Base-by-base conservation (phyloP, 306 rosid genomes). In the Vicia sativa region DNA sequence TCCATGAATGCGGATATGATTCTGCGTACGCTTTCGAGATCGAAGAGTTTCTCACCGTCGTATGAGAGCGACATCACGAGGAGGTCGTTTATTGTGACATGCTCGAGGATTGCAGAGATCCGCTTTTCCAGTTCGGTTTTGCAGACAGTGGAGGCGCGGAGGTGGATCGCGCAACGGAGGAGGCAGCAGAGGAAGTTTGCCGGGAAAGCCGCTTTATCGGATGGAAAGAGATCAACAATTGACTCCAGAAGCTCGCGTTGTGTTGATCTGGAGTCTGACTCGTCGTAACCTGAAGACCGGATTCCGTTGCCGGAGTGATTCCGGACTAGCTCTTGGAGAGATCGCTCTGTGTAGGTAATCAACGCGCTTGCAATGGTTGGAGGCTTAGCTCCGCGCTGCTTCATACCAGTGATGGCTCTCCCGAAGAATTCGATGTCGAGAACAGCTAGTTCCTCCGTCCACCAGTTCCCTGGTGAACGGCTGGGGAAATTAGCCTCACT, bases 111-210 rank as follows among this genome's bases (percentile, higher is more conserved):
- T 37, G 49, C 67, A 1, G 90, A 74, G 55, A 88, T 81, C 21
- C 87, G 71, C 75, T 81, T 86, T 84, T 93, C 97, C 9, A 90
- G 83, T 74, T 90, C 90, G 74, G 44, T 77, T 79, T 77, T 88
- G 77, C 87, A 80, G 3, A 35, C 16, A 19, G 38, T 58, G 2
- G 95, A 83, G 0, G 92, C 86, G 43, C 49, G 68, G 43, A 93
- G 86, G 62, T 75, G 81, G 43, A 70, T 88, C 1, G 90, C 92
- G 19, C 96, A 85, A 0, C 97, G 85, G 59, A 90, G 92, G 15
- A 90, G 80, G 69, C 90, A 86, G 70, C 96, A 93, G 65, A 93
- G 92, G 83, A 93, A 93, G 76, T 85, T 81, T 62, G 88, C 81
- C 2, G 92, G 98, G 14, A 93, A 78, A 4, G 85, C 81, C 0